Base-by-base conservation (phyloP, 108 stramenopile genomes). In the Nitzschia sp. region DNA sequence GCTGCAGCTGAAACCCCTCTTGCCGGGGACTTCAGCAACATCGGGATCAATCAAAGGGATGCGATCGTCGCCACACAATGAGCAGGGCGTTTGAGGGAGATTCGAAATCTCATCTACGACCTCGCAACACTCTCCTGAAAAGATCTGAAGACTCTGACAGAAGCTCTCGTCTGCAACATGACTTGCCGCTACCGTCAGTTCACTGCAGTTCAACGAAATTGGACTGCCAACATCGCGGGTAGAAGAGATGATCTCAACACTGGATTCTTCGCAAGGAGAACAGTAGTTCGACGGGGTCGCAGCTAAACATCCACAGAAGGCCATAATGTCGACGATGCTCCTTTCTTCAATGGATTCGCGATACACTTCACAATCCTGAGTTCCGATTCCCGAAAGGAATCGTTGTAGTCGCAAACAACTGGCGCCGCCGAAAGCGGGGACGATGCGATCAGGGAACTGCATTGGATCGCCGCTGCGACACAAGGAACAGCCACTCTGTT, bases 301-400 rank as follows among this genome's bases (percentile, higher is more conserved):
- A 21, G 4, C 48, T 2, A 4, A 2, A 41, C 59, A 60, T 2
- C 59, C 59, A 60, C 59, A 60, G 38, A 19, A 60, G 11, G 59
- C 59, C 9, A 25, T 11, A 2, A 60, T 11, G 38, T 60, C 36
- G 2, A 60, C 33, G 17, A 34, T 21, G 22, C 35, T 60, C 19
- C 11, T 38, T 38, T 60, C 59, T 15, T 11, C 11, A 11, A 60
- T n/a, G 5, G 38, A 13, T 5, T 41, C n/a, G 59, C 36, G 33
- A 15, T 38, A 8, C 17, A 8, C 11, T 13, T 60, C 59, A 35
- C 59, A 60, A 19, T 38, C 19, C 17, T 41, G 11, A 35, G 16
- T 22, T 15, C 35, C 11, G 3, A 60, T 21, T 16, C 33, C 59
- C 6, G 33, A 23, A 13, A 23, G 59, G 23, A 19, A 3, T 23